Conservation (phyloP, 129 eudicot species). For the Flaveria bidentis region DNA sequence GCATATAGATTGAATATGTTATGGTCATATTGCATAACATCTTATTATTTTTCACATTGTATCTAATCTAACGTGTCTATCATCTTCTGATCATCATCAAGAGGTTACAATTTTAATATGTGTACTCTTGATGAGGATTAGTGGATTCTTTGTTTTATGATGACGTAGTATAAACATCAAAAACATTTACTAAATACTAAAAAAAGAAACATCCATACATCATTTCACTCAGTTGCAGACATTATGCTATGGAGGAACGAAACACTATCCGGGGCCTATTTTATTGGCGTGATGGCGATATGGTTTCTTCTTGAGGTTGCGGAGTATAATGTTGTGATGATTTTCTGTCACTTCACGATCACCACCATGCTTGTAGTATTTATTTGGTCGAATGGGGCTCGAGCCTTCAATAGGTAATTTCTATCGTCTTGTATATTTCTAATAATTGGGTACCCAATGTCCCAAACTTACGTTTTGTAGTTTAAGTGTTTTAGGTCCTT, state of each 20-base stretch:
- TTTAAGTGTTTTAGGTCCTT: too few species aligned
- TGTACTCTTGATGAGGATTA: too few species aligned
- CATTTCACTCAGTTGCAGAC: slow-evolving; percentile 49
- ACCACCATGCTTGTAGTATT: slow-evolving; percentile 59
- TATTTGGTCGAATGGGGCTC: slow-evolving; percentile 60
- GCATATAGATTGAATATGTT: not conserved
- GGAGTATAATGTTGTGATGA: slow-evolving; percentile 52
- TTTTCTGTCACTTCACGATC: slow-evolving; percentile 53
- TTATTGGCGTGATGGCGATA: slow-evolving; percentile 29
- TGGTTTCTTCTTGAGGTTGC: slow-evolving; percentile 69
- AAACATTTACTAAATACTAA: not conserved
- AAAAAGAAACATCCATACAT: not conserved
- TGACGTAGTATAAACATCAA: not conserved
- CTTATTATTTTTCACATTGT: too few species aligned
- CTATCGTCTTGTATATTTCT: not conserved
- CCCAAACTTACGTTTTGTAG: too few species aligned
- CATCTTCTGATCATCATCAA: not conserved
- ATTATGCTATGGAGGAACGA: slow-evolving; percentile 64
- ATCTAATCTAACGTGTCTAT: not conserved
- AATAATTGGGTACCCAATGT: too few species aligned
- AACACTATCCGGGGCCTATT: slow-evolving; percentile 39
- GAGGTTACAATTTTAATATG: not conserved
- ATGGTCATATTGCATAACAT: not conserved
- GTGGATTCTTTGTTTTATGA: too few species aligned
- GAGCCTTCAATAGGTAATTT: slow-evolving; percentile 51